Base-by-base conservation (phyloP, 208 protist genomes). In the Trypanosoma vivax region DNA sequence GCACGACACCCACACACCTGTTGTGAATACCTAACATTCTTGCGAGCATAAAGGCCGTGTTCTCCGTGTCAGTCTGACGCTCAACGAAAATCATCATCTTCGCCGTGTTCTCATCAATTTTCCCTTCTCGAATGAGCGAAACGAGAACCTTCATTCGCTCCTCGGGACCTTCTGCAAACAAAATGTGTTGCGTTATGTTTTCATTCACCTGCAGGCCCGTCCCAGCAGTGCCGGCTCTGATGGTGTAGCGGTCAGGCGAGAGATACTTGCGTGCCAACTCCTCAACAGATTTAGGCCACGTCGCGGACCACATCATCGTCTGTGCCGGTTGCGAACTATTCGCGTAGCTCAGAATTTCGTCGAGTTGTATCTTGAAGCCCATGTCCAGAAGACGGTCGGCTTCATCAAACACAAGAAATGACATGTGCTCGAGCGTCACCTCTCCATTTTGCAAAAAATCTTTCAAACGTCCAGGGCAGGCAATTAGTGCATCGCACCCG, bases 371-470 rank as follows among this genome's bases (percentile, higher is more conserved):
- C 59, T 88, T 65, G 50, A 97, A 95, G 10, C 92, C 90, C 92
- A 97, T 97, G 58, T 97, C 92, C 21, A 97, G 74, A 45, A 97
- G 74, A 11, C 94, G 72, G 79, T 99, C 99, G 7, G 98, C 98
- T 76, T 99, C 99, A 75, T 99, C 99, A 72, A 99, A 99, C 3
- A 99, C 97, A 0, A 99, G 52, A 53, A 98, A 98, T 42, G 96
- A 74, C 14, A 98, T 48, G 21, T 79, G 50, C 18, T 60, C 56
- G 21, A 99, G 70, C 16, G 64, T 77, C 29, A 99, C 74, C 23
- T 79, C 79, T 9, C 90, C 91, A 42, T 81, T 79, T 35, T 98
- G 78, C 5, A 98, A 58, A 57, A 97, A 88, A 74, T 99, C 96
- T 23, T 94, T 74, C 27, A 99, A 75, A 25, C 98, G 92, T 10